A percentile compares a stretch with the other conserved stretches of the same genome.
Conservation (phyloP, 345 rosid genomes). For the Laguncularia racemosa region DNA sequence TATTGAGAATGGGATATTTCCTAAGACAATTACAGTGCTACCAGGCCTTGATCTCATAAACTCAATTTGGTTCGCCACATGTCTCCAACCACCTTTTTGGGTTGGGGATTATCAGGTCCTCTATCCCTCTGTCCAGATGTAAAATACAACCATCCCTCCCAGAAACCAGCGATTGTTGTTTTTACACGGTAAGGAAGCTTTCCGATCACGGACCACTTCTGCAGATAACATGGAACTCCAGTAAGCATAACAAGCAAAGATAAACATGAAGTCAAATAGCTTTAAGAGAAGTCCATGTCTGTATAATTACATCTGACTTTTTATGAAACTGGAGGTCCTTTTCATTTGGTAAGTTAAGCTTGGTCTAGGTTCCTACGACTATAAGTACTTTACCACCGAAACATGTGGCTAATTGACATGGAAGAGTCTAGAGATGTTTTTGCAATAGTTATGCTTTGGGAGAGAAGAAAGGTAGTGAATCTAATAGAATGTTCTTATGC, state of each 20-base stretch:
- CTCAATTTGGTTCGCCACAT: slow-evolving; percentile 79
- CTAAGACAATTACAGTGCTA: background rate
- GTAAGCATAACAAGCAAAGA: too few species aligned
- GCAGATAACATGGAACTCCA: slow-evolving; percentile 7
- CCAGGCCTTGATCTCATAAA: slow-evolving; percentile 10
- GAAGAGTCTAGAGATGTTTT: background rate
- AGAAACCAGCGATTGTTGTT: slow-evolving; percentile 53
- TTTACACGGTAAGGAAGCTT: slow-evolving; percentile 75
- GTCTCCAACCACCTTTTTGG: slow-evolving; percentile 62
- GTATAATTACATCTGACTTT: too few species aligned
- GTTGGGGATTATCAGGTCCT: slow-evolving; percentile 79
- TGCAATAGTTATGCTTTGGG: background rate
- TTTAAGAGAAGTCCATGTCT: too few species aligned
- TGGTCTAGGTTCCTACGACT: too few species aligned
- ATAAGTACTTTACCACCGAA: background rate
- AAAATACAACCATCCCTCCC: slow-evolving; percentile 78
- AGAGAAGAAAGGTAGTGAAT: slow-evolving; percentile 1
- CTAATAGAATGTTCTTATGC: too few species aligned
- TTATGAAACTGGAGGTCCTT: too few species aligned
- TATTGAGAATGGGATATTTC: too few species aligned
- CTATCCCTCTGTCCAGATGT: slow-evolving; percentile 84
- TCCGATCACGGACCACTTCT: slow-evolving; percentile 87
- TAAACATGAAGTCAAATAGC: too few species aligned
- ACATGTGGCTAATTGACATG: background rate
- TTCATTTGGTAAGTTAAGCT: too few species aligned